Evolutionary conservation across 306 rosid species (phyloP).

Genomic region (Adenanthera pavonina): DNA sequence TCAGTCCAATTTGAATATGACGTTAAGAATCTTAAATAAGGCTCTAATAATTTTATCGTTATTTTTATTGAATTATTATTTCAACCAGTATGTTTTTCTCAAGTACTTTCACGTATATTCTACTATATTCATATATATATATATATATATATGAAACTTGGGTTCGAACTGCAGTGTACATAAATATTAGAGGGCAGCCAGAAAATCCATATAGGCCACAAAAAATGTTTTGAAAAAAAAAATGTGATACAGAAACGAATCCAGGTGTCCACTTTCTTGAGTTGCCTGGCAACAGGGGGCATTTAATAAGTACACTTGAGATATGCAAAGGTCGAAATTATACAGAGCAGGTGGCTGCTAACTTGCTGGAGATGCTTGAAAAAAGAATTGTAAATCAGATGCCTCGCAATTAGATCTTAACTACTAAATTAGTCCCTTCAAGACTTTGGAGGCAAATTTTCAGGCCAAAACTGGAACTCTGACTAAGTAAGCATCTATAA

Average conservation of each 20-base stretch:
- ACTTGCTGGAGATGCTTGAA: conserved; percentile 1
- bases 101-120: no score
- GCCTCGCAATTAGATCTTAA: conserved; percentile 42
- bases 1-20: no score
- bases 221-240: background rate
- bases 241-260: conserved; percentile 25
- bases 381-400: conserved; percentile 47
- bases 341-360: background rate
- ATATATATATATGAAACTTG: no score
- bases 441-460: background rate
- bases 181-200: background rate
- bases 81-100: no score
- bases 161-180: background rate
- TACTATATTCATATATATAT: no score
- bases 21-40: no score
- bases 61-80: no score
- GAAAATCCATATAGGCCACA: background rate
- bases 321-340: conserved; percentile 17
- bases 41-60: no score
- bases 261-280: conserved; percentile 30
- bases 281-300: background rate
- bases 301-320: background rate
- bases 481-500: background rate
- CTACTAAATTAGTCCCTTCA: conserved; percentile 45
- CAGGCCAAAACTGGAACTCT: conserved; percentile 20